Base-by-base conservation (phyloP, 2,329 filamentous ascomycete genomes). In the Cryphonectria parasitica region DNA sequence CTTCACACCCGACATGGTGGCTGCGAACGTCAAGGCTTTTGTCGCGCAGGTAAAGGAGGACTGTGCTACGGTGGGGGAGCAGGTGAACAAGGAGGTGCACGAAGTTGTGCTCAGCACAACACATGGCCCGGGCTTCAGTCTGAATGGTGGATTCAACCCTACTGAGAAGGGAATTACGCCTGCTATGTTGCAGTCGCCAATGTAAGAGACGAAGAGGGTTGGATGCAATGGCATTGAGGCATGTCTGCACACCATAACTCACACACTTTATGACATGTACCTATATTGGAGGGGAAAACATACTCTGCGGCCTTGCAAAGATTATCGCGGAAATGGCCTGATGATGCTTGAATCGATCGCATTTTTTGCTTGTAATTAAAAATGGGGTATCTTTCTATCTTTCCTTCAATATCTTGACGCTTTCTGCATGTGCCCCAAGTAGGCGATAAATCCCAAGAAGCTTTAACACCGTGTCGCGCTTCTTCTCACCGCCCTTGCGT, bases 1-100 rank as follows among this genome's bases (percentile, higher is more conserved):
- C 1, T 97, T 97, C 82, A 93, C 93, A 8, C 94, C 96, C 3
- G 90, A 96, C 76, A 90, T 96, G 86, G 82, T 99, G 82, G 89
- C 91, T 78, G 89, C 89, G 74, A 99, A 99, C 79, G 87, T 99
- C 79, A 92, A 91, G 82, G 84, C 89, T 34, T 89, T 97, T 73
- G 85, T 98, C 77, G 87, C 87, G 31, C 86, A 90, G 76, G 79
- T 98, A 75, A 97, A 93, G 88, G 89, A 89, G 76, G 93, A 97
- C 78, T 91, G 95, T 64, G 83, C 85, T 22, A 84, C 81, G 15
- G 76, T 95, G 76, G 89, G 88, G 73, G 89, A 92, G 75, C 83
- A 85, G 69, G 86, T 90, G 66, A 84, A 82, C 68, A 96, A 96
- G 84, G 87, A 93, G 74, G 85, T 98, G 67, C 91, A 87, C 76